Evolutionary conservation across 257 asterid genomes (phyloP).

Genomic region (Solanum microdontum): DNA sequence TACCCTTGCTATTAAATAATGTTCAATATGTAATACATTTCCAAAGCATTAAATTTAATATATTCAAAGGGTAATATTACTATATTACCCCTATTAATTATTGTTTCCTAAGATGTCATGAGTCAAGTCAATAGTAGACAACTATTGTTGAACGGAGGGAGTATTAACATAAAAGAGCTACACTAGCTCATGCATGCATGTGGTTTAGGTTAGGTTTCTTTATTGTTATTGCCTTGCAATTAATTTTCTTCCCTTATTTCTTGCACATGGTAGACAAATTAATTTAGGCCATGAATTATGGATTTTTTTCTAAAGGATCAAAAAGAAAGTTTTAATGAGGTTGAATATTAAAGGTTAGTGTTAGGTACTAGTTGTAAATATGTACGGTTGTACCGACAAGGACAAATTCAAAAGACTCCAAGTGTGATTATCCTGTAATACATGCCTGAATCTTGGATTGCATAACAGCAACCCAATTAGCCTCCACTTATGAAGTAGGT

Average conservation of each 20-base stretch:
- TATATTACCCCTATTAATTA: too few species aligned
- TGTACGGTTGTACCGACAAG: background rate
- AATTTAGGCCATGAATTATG: background rate
- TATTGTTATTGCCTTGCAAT: background rate
- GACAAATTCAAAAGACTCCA: background rate
- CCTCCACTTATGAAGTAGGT: too few species aligned
- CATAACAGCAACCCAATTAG: too few species aligned
- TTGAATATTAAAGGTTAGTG: background rate
- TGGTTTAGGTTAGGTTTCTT: background rate
- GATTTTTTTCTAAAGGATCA: background rate
- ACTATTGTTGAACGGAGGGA: too few species aligned
- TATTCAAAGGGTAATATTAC: too few species aligned
- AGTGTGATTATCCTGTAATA: too few species aligned
- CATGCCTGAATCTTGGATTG: too few species aligned
- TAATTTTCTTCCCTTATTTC: background rate
- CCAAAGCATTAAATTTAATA: too few species aligned
- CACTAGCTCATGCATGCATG: background rate
- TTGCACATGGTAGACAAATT: background rate
- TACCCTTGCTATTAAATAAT: too few species aligned
- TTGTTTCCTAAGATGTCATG: too few species aligned
- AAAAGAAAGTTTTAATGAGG: background rate
- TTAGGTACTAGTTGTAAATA: background rate
- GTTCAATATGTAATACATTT: too few species aligned
- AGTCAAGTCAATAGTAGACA: too few species aligned
- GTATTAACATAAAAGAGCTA: background rate